Base-by-base conservation (phyloP, 345 rosid species). In the Lepidium africanum region DNA sequence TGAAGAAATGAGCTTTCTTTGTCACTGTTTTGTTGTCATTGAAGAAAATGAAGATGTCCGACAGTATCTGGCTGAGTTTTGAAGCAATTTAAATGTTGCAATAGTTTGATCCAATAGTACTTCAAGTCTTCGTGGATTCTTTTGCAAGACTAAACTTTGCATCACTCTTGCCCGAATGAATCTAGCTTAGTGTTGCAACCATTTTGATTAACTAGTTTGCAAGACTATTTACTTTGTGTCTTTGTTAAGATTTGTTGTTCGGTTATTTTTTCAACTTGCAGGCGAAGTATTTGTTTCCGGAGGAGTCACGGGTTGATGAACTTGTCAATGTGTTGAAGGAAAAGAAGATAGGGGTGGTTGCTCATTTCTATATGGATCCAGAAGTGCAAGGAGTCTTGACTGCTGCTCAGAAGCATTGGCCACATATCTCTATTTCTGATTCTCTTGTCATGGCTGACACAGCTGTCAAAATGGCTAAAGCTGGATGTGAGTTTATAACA, bases 301-400 rank as follows among this genome's bases (percentile, higher is more conserved):
- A 87, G 41, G 86, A 89, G 82, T 65, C 69, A 40, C 81, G 79
- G 74, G 91, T 94, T 59, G 51, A 74, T 53, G 83, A 91, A 73
- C 91, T 94, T 54, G 97, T 86, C 42, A 72, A 48, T 21, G 85
- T 79, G 69, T 75, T 94, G 2, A 89, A 83, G 72, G 96, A 89
- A 78, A 91, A 91, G 89, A 78, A 89, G 79, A 91, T 91, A 50
- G 97, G 99, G 49, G 87, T 94, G 11, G 89, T 82, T 41, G 96
- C 97, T 51, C 99, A 91, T 67, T 94, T 91, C 68, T 94, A 91
- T 72, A 89, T 91, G 97, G 99, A 91, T 76, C 99, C 99, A 62
- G 96, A 94, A 85, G 99, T 94, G 66, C 99, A 94, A 82, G 97
- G 97, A 17, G 81, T 94, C 63, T 83, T 94, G 71, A 91, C 97